phyloP scores from a whole-genome alignment of 1,284 basidiomycete species.

The Paramarasmius palmivorus region DNA sequence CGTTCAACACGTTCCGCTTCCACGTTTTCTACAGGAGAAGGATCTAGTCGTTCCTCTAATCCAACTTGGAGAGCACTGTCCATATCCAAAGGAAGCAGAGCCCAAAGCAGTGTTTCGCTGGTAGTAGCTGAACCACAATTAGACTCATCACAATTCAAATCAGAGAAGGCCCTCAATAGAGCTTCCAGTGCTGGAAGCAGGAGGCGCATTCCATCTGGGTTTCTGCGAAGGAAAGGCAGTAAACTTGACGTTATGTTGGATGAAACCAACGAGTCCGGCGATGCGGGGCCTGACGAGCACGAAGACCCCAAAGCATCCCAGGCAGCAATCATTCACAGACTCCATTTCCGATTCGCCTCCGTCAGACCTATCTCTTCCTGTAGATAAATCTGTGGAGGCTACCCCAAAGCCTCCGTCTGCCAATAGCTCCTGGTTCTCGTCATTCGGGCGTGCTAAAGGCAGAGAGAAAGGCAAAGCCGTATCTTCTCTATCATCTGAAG shows the following conservation, averaged over 20 bases:
- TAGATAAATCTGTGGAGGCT: not conserved
- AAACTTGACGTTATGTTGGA: no score
- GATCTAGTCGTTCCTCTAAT: not conserved
- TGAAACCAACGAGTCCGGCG: no score
- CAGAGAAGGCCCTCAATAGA: not conserved
- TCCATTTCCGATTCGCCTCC: not conserved
- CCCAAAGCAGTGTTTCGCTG: not conserved
- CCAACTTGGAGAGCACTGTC: conserved; percentile 2
- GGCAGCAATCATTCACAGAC: not conserved
- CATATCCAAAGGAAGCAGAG: not conserved
- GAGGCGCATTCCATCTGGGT: not conserved
- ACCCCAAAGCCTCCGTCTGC: not conserved
- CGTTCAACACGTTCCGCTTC: conserved; percentile 1
- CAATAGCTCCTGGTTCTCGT: conserved; percentile 10
- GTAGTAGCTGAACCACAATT: conserved; percentile 1
- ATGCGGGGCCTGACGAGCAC: no score
- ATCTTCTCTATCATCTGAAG: not conserved
- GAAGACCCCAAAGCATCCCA: no score
- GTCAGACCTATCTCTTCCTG: not conserved
- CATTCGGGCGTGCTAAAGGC: conserved; percentile 12
- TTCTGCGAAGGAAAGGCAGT: not conserved
- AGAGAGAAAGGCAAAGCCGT: conserved; percentile 10
- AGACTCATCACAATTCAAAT: not conserved
- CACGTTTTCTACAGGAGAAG: not conserved
- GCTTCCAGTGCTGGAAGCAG: not conserved